Evolutionary conservation across 1,284 basidiomycete species (phyloP).

Genomic region (Microbotryum saponariae): DNA sequence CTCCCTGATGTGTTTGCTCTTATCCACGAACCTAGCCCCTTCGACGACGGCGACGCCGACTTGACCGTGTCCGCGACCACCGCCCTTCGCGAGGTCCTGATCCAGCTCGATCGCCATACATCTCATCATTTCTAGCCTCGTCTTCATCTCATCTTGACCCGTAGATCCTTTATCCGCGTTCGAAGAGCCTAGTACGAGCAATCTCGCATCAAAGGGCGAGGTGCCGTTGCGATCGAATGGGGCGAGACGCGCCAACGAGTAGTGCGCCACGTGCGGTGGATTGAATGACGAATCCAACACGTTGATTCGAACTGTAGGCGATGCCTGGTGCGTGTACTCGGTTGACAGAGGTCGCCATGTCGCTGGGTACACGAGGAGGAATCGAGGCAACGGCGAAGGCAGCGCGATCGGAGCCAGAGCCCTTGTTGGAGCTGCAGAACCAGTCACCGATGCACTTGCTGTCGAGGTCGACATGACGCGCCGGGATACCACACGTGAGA

Average conservation of each 20-base stretch:
- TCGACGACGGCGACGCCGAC: conserved; percentile 75
- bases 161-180: conserved; percentile 79
- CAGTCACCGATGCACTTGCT: too few relatives aligned
- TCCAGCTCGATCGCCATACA: conserved; percentile 34
- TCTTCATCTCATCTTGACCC: conserved; percentile 48
- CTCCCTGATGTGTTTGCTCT: conserved; percentile 41
- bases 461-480: too few relatives aligned
- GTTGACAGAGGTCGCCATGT: too few relatives aligned
- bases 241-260: conserved; percentile 55
- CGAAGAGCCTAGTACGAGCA: conserved; percentile 74
- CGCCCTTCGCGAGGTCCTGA: conserved; percentile 18
- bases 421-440: too few relatives aligned
- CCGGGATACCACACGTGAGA: too few relatives aligned
- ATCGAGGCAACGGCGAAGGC: too few relatives aligned
- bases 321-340: too few relatives aligned
- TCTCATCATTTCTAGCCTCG: conserved; percentile 41
- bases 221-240: background rate
- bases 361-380: too few relatives aligned
- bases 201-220: conserved; percentile 57
- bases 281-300: conserved; percentile 92
- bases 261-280: conserved; percentile 81
- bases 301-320: conserved; percentile 39
- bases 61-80: conserved; percentile 42
- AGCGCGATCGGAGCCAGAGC: too few relatives aligned
- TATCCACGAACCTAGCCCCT: conserved; percentile 81